A percentile compares a stretch with the other conserved stretches of the same genome.
These are phyloP conservation scores for Tricholomella constricta DNA, from an alignment of 768 basidiomycete genomes.

Conservation along the genomic window DNA sequence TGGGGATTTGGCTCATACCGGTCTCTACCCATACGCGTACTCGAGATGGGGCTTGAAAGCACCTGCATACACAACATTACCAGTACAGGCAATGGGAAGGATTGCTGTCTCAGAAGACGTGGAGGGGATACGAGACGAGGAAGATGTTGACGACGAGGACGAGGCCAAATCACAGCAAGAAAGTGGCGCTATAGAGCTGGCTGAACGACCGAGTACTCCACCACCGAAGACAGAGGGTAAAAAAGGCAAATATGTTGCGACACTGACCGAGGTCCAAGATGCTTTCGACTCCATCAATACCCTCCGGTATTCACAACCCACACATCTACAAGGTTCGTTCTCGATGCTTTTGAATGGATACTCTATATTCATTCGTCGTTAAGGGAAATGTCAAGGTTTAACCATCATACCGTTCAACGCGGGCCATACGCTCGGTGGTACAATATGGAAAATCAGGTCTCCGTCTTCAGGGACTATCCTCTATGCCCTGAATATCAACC, in stretches of 20 bases:
- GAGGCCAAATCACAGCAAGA: constrained; percentile 25
- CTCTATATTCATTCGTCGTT: constrained; percentile 10
- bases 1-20: constrained; percentile 86
- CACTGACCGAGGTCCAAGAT: constrained; percentile 83
- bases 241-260: constrained; percentile 70
- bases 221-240: constrained; percentile 27
- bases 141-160: constrained; percentile 57
- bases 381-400: constrained; percentile 88
- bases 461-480: constrained; percentile 94
- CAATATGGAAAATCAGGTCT: constrained; percentile 98
- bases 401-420: constrained; percentile 95
- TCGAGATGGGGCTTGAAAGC: constrained; percentile 86
- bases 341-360: background rate
- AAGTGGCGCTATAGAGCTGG: constrained; percentile 25
- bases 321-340: constrained; percentile 86
- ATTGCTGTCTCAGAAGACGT: constrained; percentile 90
- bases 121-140: constrained; percentile 76
- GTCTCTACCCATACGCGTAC: constrained; percentile 92
- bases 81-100: constrained; percentile 93
- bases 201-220: constrained; percentile 27
- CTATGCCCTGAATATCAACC: constrained; percentile 94
- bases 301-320: constrained; percentile 92
- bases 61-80: constrained; percentile 91
- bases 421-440: constrained; percentile 94
- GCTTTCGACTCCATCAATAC: constrained; percentile 93